Conservation (phyloP, 2,329 filamentous ascomycete genomes). For the Neonectria ditissima region DNA sequence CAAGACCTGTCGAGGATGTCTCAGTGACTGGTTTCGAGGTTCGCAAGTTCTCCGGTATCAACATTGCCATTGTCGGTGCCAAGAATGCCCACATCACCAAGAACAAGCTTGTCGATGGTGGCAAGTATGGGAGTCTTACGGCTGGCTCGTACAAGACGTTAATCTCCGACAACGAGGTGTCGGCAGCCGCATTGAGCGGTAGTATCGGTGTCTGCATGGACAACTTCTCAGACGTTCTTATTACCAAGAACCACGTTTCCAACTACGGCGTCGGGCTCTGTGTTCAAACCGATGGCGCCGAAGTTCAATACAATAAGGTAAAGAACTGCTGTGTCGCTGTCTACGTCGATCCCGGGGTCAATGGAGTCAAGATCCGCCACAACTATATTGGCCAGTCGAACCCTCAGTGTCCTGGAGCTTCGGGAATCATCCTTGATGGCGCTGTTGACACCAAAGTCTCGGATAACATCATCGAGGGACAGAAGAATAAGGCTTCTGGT, state of each 20-base stretch:
- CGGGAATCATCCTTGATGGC: slow-evolving; percentile 46
- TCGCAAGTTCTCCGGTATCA: slow-evolving; percentile 48
- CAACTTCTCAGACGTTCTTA: slow-evolving; percentile 44
- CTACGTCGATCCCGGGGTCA: slow-evolving; percentile 49
- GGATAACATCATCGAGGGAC: slow-evolving; percentile 45
- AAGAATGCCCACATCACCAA: slow-evolving; percentile 40
- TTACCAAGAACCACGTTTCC: slow-evolving; percentile 47
- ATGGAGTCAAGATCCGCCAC: slow-evolving; percentile 44
- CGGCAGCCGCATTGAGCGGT: slow-evolving; percentile 22
- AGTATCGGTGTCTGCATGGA: slow-evolving; percentile 53
- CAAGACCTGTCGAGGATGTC: slow-evolving; percentile 45
- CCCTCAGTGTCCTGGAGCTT: slow-evolving; percentile 21
- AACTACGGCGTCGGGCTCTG: slow-evolving; percentile 50
- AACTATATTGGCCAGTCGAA: slow-evolving; percentile 45
- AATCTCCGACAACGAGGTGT: slow-evolving; percentile 46
- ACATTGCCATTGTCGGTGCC: slow-evolving; percentile 52
- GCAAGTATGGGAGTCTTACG: slow-evolving; percentile 51
- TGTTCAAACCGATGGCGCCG: slow-evolving; percentile 49
- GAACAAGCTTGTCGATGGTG: slow-evolving; percentile 46
- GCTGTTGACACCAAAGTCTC: slow-evolving; percentile 43
- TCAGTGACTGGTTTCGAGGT: slow-evolving; percentile 50
- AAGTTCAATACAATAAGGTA: slow-evolving; percentile 50
- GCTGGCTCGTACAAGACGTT: slow-evolving; percentile 49
- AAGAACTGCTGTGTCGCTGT: slow-evolving; percentile 46
- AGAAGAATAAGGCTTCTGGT: slow-evolving; percentile 37